phyloP scores from a whole-genome alignment of 371 early-diverging fungal genomes.

The Dipsacomyces acuminosporus region DNA sequence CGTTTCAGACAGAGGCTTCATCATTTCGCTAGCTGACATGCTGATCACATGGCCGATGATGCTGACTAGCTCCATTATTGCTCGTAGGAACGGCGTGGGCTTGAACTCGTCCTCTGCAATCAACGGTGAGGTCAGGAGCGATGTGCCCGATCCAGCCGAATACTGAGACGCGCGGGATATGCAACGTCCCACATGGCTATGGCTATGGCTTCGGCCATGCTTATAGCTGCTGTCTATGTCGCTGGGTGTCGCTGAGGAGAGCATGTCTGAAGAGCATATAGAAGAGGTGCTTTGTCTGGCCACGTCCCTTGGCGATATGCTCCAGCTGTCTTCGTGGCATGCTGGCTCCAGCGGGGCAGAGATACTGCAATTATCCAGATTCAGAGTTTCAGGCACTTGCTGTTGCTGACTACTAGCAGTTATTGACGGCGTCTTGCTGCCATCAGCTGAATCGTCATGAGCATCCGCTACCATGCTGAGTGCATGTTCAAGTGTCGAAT shows the following conservation, averaged over 20 bases:
- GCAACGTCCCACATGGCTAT: slow-evolving; percentile 7
- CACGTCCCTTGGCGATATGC: too few relatives aligned
- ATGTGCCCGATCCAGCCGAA: slow-evolving; percentile 18
- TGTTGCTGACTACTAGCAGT: not conserved
- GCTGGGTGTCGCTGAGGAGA: not conserved
- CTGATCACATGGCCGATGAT: slow-evolving; percentile 38
- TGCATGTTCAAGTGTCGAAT: not conserved
- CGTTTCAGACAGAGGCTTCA: slow-evolving; percentile 25
- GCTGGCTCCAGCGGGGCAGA: too few relatives aligned
- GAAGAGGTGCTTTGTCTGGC: too few relatives aligned
- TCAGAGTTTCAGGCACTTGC: not conserved
- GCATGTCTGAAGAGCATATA: not conserved
- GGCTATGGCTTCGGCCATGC: not conserved
- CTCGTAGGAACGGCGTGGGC: slow-evolving; percentile 43
- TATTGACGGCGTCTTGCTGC: not conserved
- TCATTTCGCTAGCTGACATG: slow-evolving; percentile 32
- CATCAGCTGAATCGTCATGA: not conserved
- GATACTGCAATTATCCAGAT: not conserved
- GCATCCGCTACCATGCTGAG: not conserved
- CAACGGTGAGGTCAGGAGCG: slow-evolving; percentile 25
- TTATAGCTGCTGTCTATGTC: not conserved
- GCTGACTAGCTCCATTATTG: slow-evolving; percentile 44
- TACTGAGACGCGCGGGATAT: slow-evolving; percentile 16
- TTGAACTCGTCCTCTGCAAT: slow-evolving; percentile 45
- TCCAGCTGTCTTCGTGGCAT: too few relatives aligned